Conservation (phyloP, 2,329 filamentous ascomycete genomes). For the Lasiodiplodia theobromae region DNA sequence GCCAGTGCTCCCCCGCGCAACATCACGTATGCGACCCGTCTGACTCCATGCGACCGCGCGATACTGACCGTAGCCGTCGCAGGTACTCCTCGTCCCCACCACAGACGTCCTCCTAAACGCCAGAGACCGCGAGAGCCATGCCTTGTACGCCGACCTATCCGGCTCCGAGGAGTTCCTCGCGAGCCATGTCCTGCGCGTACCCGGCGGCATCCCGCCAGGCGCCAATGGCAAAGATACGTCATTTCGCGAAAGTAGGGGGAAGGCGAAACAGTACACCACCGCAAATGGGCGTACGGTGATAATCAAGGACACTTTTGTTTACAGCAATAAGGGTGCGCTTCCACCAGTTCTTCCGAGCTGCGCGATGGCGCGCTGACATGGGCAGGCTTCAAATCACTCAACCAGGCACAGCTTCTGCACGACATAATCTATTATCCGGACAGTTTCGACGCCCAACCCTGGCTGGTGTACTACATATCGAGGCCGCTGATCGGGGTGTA, state of each 20-base stretch:
- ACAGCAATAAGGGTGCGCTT: slow-evolving; percentile 87
- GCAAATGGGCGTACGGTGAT: slow-evolving; percentile 92
- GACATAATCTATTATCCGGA: slow-evolving; percentile 91
- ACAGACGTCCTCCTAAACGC: slow-evolving; percentile 90
- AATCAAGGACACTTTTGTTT: slow-evolving; percentile 90
- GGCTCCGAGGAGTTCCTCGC: slow-evolving; percentile 92
- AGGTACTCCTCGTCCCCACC: slow-evolving; percentile 87
- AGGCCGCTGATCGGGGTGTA: slow-evolving; percentile 83
- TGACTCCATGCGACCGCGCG: slow-evolving; percentile 30
- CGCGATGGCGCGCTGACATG: slow-evolving; percentile 31
- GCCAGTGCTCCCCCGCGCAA: slow-evolving; percentile 89
- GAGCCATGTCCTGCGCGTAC: slow-evolving; percentile 93
- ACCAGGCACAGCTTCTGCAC: slow-evolving; percentile 84
- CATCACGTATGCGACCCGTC: slow-evolving; percentile 69
- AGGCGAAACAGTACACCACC: slow-evolving; percentile 93
- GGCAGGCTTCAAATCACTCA: slow-evolving; percentile 86
- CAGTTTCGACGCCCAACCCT: slow-evolving; percentile 86
- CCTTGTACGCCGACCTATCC: slow-evolving; percentile 79
- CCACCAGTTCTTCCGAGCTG: slow-evolving; percentile 26
- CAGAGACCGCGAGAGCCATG: slow-evolving; percentile 85
- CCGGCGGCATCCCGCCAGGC: slow-evolving; percentile 58
- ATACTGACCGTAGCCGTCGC: slow-evolving; percentile 19
- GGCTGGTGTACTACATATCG: slow-evolving; percentile 96
- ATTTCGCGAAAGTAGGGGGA: slow-evolving; percentile 84
- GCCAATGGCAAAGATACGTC: slow-evolving; percentile 58